Conservation (phyloP, 2,329 filamentous ascomycete genomes). For the Paraconiothyrium brasiliense region DNA sequence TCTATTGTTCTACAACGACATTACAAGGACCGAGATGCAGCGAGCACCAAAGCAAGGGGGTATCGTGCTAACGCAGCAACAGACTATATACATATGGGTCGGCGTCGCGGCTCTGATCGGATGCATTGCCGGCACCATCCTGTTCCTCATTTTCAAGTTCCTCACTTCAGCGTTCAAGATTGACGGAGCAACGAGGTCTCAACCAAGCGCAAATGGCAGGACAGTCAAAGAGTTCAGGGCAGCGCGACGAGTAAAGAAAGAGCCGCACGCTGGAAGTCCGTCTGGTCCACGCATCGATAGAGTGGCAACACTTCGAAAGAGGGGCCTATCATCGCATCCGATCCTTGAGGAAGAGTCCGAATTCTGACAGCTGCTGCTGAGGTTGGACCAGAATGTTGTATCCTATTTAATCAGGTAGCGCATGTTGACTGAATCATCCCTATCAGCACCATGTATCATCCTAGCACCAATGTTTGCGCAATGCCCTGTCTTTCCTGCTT, state of each 20-base stretch:
- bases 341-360: conserved; percentile 75
- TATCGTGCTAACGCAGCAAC: conserved; percentile 42
- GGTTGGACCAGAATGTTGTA: not conserved
- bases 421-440: not conserved
- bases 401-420: not conserved
- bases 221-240: conserved; percentile 43
- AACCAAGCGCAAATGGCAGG: conserved; percentile 22
- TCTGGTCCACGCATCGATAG: conserved; percentile 39
- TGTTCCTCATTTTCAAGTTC: conserved; percentile 66
- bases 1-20: not conserved
- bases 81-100: conserved; percentile 66
- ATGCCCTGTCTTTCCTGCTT: not conserved
- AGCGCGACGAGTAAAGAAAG: conserved; percentile 37
- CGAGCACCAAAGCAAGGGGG: conserved; percentile 15
- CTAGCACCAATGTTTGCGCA: not conserved
- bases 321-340: conserved; percentile 69
- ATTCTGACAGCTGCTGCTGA: conserved; percentile 41
- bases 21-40: not conserved
- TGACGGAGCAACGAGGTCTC: conserved; percentile 32
- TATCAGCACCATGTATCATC: not conserved
- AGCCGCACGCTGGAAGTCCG: conserved; percentile 25
- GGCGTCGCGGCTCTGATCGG: conserved; percentile 74
- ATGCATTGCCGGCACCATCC: conserved; percentile 66
- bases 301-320: conserved; percentile 40
- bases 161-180: conserved; percentile 62